These are phyloP conservation scores for Psidium guajava DNA, from an alignment of 345 rosid genomes.

Conservation along the genomic window DNA sequence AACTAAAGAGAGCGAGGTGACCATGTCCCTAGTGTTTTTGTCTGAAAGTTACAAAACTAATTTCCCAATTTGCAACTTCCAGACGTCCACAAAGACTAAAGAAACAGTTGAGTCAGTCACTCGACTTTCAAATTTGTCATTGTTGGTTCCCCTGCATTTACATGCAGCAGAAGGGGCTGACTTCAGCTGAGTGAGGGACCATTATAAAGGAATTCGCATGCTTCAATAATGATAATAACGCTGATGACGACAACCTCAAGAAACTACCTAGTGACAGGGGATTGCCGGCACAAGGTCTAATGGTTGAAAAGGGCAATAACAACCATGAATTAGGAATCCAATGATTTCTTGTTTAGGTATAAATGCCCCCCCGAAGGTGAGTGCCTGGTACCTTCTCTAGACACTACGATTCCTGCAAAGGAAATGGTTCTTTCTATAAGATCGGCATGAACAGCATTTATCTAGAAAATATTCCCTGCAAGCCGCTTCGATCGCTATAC, in stretches of 20 bases:
- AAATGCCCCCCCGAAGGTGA: background rate
- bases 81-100: background rate
- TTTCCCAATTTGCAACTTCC: background rate
- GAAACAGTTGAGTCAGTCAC: background rate
- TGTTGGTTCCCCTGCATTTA: background rate
- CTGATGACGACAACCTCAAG: no score
- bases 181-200: no score
- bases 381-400: background rate
- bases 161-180: background rate
- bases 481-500: background rate
- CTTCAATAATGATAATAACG: background rate
- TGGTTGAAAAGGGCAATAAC: no score
- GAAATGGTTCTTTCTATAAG: background rate
- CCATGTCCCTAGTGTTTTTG: background rate
- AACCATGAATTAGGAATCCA: no score
- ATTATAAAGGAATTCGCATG: background rate
- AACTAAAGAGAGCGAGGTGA: background rate
- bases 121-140: background rate
- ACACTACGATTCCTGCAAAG: background rate
- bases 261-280: no score
- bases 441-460: background rate
- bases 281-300: no score
- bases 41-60: background rate
- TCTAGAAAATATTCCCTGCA: background rate
- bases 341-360: background rate